Evolutionary conservation across 2,329 filamentous ascomycete genomes (phyloP).

Genomic region (Microthyrium microscopicum): DNA sequence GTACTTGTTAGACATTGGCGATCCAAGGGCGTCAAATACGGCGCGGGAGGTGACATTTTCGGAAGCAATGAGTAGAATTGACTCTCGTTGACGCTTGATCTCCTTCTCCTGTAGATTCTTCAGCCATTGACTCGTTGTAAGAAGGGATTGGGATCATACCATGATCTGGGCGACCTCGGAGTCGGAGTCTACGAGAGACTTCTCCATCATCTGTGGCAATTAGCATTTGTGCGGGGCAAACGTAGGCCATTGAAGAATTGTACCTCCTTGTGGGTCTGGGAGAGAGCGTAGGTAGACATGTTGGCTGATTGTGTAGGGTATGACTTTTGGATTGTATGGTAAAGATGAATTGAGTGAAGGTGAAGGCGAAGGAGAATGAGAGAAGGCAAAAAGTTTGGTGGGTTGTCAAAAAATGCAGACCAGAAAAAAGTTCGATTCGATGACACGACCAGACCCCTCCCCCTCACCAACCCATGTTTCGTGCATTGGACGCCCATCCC

Average conservation of each 20-base stretch:
- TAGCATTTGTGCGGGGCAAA: constrained; percentile 13
- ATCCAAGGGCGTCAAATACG: constrained; percentile 33
- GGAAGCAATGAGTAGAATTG: constrained; percentile 49
- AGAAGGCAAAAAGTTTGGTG: too few species aligned
- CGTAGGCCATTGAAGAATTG: constrained; percentile 9
- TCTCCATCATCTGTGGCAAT: constrained; percentile 72
- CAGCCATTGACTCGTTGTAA: constrained; percentile 5
- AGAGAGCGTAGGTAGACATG: constrained; percentile 41
- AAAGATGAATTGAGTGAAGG: too few species aligned
- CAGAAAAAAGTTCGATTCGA: too few species aligned
- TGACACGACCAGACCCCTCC: too few species aligned
- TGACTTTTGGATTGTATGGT: background rate
- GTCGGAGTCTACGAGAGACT: constrained; percentile 78
- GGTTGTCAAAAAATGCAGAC: too few species aligned
- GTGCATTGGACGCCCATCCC: too few species aligned
- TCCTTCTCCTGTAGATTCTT: constrained; percentile 53
- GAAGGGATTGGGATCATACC: constrained; percentile 38
- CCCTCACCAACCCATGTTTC: too few species aligned
- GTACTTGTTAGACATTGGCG: constrained; percentile 67
- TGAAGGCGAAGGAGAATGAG: too few species aligned
- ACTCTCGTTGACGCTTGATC: constrained; percentile 93
- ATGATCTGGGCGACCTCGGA: constrained; percentile 94
- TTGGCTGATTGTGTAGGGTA: background rate
- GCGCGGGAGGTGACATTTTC: constrained; percentile 24
- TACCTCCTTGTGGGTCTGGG: constrained; percentile 49